Evolutionary conservation across 345 rosid genomes (phyloP).

Genomic region (Citrus sp.): DNA sequence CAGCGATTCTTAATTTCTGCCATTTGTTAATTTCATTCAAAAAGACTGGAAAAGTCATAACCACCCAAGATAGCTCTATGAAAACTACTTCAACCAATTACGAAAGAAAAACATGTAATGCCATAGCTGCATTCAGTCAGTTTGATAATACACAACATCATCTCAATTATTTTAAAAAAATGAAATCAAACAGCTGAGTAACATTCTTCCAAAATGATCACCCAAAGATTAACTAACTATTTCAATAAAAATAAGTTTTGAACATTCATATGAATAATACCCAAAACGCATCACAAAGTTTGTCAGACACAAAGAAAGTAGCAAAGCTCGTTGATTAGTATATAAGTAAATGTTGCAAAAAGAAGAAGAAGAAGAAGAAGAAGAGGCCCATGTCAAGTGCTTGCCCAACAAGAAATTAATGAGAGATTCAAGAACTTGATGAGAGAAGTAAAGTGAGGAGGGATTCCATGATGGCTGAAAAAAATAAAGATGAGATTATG

Average conservation of each 20-base stretch:
- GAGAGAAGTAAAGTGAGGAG: no score
- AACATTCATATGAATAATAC: background rate
- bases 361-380: no score
- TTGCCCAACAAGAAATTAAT: slow-evolving; percentile 9
- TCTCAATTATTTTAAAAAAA: no score
- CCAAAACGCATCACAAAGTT: background rate
- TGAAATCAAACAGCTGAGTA: background rate
- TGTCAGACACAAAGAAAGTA: background rate
- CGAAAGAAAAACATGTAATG: background rate
- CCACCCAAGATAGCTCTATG: background rate
- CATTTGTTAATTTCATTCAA: no score
- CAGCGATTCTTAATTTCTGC: no score
- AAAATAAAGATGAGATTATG: no score
- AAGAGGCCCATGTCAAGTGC: background rate
- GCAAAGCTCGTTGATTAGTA: background rate
- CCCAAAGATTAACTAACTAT: background rate
- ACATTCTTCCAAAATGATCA: slow-evolving; percentile 2
- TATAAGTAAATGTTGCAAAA: no score
- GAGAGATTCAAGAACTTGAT: no score
- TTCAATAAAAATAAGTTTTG: background rate
- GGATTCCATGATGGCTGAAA: no score
- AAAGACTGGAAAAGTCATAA: background rate
- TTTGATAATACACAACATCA: background rate
- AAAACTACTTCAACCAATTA: background rate
- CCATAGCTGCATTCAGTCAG: background rate